Base-by-base conservation (phyloP, 768 basidiomycete genomes). In the Lentinula aciculospora region DNA sequence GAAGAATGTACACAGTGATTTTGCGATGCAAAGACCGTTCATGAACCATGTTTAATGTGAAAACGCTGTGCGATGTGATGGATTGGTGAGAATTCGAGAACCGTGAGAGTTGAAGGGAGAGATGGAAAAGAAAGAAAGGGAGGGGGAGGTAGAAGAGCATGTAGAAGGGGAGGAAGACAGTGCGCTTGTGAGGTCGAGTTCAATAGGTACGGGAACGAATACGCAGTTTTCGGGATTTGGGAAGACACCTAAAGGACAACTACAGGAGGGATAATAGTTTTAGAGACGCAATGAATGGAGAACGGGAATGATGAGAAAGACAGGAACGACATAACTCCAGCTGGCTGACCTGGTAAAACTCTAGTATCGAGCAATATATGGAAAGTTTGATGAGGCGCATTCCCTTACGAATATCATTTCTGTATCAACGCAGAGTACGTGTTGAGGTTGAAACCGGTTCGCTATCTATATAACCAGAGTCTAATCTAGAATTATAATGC, bases 361-460 rank as follows among this genome's bases (percentile, higher is more conserved):
- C 91, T 89, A 8, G 94, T 95, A 72, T 96, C 92, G 34, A 98
- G 76, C 4, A 93, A 87, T 56, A 98, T 78, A 70, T 98, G 94
- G 48, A 98, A 83, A 3, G 96, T 93, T 31, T 87, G 92, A 69
- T 89, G 84, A 2, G 94, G 91, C 0, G 84, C 78, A 4, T 92
- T 93, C 72, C 98, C 94, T 79, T 91, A 86, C 39, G 91, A 85
- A 72, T 97, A 98, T 75, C 96, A 97, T 73, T 95, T 94, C 79
- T 98, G 96, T 68, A 98, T 95, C 63, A 98, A 82, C 10, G 96
- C 94, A 27, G 95, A 95, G 75, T 94, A 95, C 6, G 92, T 92
- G 74, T 95, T 95, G 57, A 98, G 80, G 62, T 84, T 84, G 12
- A 91, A 88, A 58, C 92, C 91, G 1, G 96, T 97, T 23, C 93